Conservation (phyloP, 1,284 basidiomycete species). For the Cryptococcus sp. region DNA sequence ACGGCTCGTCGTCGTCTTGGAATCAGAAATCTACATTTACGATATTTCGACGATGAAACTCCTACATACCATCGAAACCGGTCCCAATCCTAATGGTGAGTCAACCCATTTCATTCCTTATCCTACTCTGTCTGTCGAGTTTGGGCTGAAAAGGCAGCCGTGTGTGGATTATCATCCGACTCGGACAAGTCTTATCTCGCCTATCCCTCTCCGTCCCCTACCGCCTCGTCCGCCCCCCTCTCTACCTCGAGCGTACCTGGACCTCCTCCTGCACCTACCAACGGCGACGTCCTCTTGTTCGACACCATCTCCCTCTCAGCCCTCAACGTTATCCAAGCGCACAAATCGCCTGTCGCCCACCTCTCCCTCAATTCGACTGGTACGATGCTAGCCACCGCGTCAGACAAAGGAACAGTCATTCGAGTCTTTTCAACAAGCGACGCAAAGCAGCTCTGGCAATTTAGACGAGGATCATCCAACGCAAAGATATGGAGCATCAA, state of each 20-base stretch:
- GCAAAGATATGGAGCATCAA: conserved; percentile 85
- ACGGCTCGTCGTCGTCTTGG: conserved; percentile 89
- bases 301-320: conserved; percentile 86
- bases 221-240: conserved; percentile 57
- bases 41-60: conserved; percentile 99
- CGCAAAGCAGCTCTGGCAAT: conserved; percentile 91
- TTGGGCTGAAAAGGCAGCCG: conserved; percentile 54
- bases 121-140: not conserved
- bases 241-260: conserved; percentile 48
- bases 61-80: conserved; percentile 94
- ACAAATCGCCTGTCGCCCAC: conserved; percentile 87
- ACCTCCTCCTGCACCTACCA: conserved; percentile 49
- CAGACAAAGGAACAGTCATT: conserved; percentile 95
- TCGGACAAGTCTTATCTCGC: conserved; percentile 93
- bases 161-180: conserved; percentile 90
- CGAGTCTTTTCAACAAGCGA: conserved; percentile 87
- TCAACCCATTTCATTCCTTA: conserved; percentile 10
- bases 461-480: conserved; percentile 80
- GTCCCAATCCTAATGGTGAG: conserved; percentile 85
- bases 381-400: conserved; percentile 86
- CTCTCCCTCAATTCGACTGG: conserved; percentile 82
- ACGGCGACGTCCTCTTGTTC: conserved; percentile 88
- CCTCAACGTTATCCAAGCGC: conserved; percentile 93
- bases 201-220: conserved; percentile 89
- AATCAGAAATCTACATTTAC: conserved; percentile 96